A percentile compares a stretch with the other conserved stretches of the same genome.
Evolutionary conservation across 2,329 filamentous ascomycete species (phyloP).

Genomic region (Aspergillus fumigatiaffinis): DNA sequence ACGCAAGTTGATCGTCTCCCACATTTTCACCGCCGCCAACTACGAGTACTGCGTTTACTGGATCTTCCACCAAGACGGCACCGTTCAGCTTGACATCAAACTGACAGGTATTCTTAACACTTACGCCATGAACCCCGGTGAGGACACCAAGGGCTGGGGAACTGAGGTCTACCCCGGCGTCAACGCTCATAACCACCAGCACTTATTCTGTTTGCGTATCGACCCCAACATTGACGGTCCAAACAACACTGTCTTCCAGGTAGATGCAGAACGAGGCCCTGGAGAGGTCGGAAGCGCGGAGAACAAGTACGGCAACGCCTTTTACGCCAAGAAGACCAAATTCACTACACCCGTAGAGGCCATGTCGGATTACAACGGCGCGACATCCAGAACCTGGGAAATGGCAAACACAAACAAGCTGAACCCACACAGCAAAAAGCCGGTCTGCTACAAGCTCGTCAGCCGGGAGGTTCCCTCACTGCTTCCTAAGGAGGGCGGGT

Average conservation of each 20-base stretch:
- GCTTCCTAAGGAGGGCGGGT: constrained; percentile 71
- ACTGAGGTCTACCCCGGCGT: constrained; percentile 88
- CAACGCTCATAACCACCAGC: constrained; percentile 94
- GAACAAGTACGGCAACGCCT: constrained; percentile 88
- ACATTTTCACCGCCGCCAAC: constrained; percentile 93
- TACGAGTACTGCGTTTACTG: constrained; percentile 89
- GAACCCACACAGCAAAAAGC: constrained; percentile 83
- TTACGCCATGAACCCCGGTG: constrained; percentile 72
- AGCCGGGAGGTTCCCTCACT: constrained; percentile 76
- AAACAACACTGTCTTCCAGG: constrained; percentile 79
- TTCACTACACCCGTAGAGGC: constrained; percentile 66
- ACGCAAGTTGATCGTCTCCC: constrained; percentile 79
- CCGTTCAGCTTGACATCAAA: constrained; percentile 86
- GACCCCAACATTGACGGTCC: constrained; percentile 84
- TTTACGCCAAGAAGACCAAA: constrained; percentile 79
- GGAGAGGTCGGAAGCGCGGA: constrained; percentile 74
- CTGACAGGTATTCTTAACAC: constrained; percentile 92
- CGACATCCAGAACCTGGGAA: constrained; percentile 80
- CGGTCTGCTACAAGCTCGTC: constrained; percentile 82
- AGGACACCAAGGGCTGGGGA: constrained; percentile 82
- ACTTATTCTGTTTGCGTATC: constrained; percentile 85
- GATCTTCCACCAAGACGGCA: constrained; percentile 90
- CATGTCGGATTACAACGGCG: constrained; percentile 75
- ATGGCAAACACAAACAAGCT: constrained; percentile 79
- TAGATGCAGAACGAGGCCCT: constrained; percentile 67